Evolutionary conservation across 1,284 basidiomycete species (phyloP), one percentile per base, ranked within the genome.

Genomic region (Rhodotorula sp.): DNA sequence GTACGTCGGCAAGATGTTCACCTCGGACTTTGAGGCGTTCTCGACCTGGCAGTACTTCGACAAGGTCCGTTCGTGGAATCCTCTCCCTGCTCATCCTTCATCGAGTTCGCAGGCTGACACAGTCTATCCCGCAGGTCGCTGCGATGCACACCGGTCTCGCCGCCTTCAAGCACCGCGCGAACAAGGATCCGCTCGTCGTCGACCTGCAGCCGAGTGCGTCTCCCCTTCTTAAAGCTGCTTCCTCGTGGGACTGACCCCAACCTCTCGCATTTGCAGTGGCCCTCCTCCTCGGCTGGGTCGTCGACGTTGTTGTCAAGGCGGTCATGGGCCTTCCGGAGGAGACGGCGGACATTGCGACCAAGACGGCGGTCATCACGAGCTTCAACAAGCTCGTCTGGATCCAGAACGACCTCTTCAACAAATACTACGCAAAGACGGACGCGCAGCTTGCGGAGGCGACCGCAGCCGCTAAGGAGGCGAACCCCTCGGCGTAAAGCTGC

Each of bases 91-190:
- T 34, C 22, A 21, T 13, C 41, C 44, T 21, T 54, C 27, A 3
- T 13, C 19, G n/a, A n/a, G n/a, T n/a, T 41, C 44, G n/a, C n/a
- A n/a, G n/a, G n/a, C 15, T 36, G 32, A 64, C 15, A 22, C 39
- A 6, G 10, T 7, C 41, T n/a, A 1, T 27, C 39, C 27, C 70
- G 54, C 62, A 51, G 50, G 66, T 73, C 13, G 72, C 70, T 4
- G 46, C 68, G n/a, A 71, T 70, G 71, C 75, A 76, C 61, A 75
- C 70, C 4, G 75, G 75, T 2, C 54, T 64, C 44, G 46, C 68
- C 7, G 74, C 57, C 15, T 77, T 77, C 59, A 73, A 73, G 64
- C 74, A 77, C 58, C 64, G 74, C 19, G 70, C 63, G 21, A 71
- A 74, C 53, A 73, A 73, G 55, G 66, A 67, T 25, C 69, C 67